phyloP scores from a whole-genome alignment of 2,329 filamentous ascomycete genomes.

The Scleromitrula shiraiana region DNA sequence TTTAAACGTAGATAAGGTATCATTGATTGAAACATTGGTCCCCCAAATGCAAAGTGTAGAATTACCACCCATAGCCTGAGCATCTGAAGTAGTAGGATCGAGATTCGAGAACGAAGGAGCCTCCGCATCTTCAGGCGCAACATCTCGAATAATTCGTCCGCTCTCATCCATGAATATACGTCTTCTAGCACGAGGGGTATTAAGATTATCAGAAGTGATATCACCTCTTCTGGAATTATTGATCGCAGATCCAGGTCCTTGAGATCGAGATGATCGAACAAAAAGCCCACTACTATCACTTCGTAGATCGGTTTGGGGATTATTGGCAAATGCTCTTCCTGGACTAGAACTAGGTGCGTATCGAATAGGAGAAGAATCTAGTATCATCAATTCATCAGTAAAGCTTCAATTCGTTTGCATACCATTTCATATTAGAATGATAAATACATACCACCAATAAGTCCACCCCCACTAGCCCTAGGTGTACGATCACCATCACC shows the following conservation, averaged over 20 bases:
- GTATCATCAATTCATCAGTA: conserved; percentile 3
- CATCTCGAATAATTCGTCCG: conserved; percentile 50
- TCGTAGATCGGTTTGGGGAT: conserved; percentile 60
- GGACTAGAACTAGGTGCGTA: conserved; percentile 89
- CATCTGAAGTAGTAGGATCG: conserved; percentile 84
- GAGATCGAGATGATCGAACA: conserved; percentile 54
- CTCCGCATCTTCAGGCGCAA: conserved; percentile 45
- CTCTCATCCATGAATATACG: conserved; percentile 49
- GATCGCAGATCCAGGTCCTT: conserved; percentile 39
- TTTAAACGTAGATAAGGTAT: conserved; percentile 80
- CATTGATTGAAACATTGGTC: conserved; percentile 89
- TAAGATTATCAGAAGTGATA: conserved; percentile 70
- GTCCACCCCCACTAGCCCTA: conserved; percentile 49
- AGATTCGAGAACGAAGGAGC: conserved; percentile 52
- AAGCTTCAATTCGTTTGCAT: not conserved
- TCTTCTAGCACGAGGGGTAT: conserved; percentile 43
- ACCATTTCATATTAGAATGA: too few species aligned
- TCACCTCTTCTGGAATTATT: conserved; percentile 69
- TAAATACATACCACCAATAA: conserved; percentile 54
- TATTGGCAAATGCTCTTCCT: conserved; percentile 44
- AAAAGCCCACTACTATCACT: conserved; percentile 86
- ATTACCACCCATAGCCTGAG: conserved; percentile 74
- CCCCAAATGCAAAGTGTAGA: conserved; percentile 89
- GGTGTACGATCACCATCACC: conserved; percentile 65
- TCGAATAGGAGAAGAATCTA: conserved; percentile 86